Evolutionary conservation across 2,329 filamentous ascomycete species (phyloP).

Genomic region (Aureobasidium sp.): DNA sequence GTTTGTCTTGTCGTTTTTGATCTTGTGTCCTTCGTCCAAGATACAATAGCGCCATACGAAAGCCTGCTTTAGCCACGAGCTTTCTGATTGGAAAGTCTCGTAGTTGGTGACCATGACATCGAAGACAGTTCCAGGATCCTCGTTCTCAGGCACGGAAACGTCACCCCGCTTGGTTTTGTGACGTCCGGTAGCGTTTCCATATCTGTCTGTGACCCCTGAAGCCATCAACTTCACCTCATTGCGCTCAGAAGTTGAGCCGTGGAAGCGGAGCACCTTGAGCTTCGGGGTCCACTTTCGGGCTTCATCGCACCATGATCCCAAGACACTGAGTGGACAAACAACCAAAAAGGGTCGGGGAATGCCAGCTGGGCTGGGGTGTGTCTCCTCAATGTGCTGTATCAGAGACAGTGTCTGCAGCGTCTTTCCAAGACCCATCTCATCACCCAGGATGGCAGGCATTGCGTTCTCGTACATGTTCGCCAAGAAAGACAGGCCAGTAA

Average conservation of each 20-base stretch:
- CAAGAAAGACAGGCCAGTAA: constrained; percentile 43
- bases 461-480: constrained; percentile 38
- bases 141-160: constrained; percentile 22
- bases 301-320: constrained; percentile 42
- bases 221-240: constrained; percentile 39
- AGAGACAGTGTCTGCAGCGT: constrained; percentile 42
- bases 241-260: constrained; percentile 37
- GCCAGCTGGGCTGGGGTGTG: constrained; percentile 28
- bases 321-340: constrained; percentile 43
- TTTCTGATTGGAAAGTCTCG: constrained; percentile 38
- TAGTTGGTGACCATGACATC: constrained; percentile 45
- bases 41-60: constrained; percentile 47
- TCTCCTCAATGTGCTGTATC: constrained; percentile 40
- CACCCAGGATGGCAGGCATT: constrained; percentile 38
- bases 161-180: constrained; percentile 14
- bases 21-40: constrained; percentile 46
- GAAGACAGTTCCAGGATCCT: constrained; percentile 19
- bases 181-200: constrained; percentile 34
- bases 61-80: constrained; percentile 41
- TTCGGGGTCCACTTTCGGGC: constrained; percentile 39
- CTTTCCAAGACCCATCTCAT: constrained; percentile 45
- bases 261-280: constrained; percentile 40
- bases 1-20: constrained; percentile 40
- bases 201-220: constrained; percentile 36
- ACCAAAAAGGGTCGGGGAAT: constrained; percentile 36